Evolutionary conservation across 495 filamentous ascomycete genomes (phyloP), one percentile per base, ranked within the genome.

Genomic region (Amniculicola lignicola): DNA sequence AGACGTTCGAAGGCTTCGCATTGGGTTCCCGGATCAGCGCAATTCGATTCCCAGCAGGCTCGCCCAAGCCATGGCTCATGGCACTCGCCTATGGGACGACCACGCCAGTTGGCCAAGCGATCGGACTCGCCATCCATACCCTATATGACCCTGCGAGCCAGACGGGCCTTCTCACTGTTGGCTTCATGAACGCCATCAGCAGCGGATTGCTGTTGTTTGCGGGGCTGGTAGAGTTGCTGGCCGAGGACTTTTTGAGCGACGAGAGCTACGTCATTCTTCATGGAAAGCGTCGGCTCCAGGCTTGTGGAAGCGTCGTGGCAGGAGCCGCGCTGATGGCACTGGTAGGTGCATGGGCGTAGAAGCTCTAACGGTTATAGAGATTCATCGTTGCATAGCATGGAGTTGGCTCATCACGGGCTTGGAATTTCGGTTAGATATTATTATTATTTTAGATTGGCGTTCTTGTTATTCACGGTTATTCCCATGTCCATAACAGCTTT

Each of bases 211-310:
- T 97, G 44, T 76, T 97, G 9, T 97, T 95, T 71, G 92, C 92
- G 0, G 91, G 92, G 3, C 70, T 97, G 48, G 92, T 95, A 0
- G 90, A 96, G 70, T 72, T 97, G 38, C 77, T 97, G 11, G 89
- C 92, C 4, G 92, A 97, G 71, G 92, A 97, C 66, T 96, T 97
- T 68, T 69, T 97, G 61, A 87, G 83, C 49, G 89, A 95, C 61
- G 82, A 86, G 67, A 95, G 91, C 65, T 96, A 95, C 74, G 77
- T 73, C 55, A 72, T 75, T 10, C 70, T 97, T 49, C 82, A 75
- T 40, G 92, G 92, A 0, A 74, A 75, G 65, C 81, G 79, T 62
- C 78, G 92, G 46, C 63, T 88, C 36, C 75, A 88, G 54, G 92
- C 92, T 18, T 95, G 84, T 67, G 68, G 80, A 15, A 81, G 88